phyloP scores from a whole-genome alignment of 2,329 filamentous ascomycete species.

The Colletotrichum eleusines region DNA sequence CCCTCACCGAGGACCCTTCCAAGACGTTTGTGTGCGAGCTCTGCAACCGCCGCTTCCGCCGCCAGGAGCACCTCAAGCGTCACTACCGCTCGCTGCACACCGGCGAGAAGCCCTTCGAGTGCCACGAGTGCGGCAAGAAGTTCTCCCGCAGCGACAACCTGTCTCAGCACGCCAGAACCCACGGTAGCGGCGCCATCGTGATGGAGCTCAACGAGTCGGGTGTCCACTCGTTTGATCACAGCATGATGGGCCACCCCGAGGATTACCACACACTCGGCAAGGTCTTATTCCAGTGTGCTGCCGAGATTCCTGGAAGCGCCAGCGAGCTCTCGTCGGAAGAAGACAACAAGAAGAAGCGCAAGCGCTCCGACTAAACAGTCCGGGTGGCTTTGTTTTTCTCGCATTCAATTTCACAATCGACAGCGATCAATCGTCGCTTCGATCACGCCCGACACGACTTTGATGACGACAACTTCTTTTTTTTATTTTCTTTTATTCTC shows the following conservation, averaged over 20 bases:
- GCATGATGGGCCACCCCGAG: constrained; percentile 59
- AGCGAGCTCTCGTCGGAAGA: constrained; percentile 70
- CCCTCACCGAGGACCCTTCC: constrained; percentile 94
- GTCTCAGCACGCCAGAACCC: constrained; percentile 93
- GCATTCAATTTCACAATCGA: constrained; percentile 36
- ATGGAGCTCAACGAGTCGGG: constrained; percentile 87
- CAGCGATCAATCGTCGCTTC: constrained; percentile 40
- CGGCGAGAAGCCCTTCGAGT: constrained; percentile 98
- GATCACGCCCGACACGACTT: constrained; percentile 51
- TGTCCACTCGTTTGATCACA: constrained; percentile 55
- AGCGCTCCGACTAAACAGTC: constrained; percentile 73
- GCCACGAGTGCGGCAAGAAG: constrained; percentile 98
- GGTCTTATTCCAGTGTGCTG: constrained; percentile 84
- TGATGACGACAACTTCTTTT: constrained; percentile 43
- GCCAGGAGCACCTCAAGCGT: constrained; percentile 98
- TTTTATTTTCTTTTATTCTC: constrained; percentile 26
- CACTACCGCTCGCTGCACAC: constrained; percentile 99
- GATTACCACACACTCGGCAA: constrained; percentile 78
- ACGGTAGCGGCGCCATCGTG: constrained; percentile 89
- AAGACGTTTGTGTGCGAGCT: constrained; percentile 98
- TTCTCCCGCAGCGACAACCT: constrained; percentile 98
- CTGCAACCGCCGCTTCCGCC: constrained; percentile 96
- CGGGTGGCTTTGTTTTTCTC: constrained; percentile 35
- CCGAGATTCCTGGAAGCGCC: constrained; percentile 76
- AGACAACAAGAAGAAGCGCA: constrained; percentile 77